Base-by-base conservation (phyloP, 768 basidiomycete genomes). In the Guyanaporus albipodus region DNA sequence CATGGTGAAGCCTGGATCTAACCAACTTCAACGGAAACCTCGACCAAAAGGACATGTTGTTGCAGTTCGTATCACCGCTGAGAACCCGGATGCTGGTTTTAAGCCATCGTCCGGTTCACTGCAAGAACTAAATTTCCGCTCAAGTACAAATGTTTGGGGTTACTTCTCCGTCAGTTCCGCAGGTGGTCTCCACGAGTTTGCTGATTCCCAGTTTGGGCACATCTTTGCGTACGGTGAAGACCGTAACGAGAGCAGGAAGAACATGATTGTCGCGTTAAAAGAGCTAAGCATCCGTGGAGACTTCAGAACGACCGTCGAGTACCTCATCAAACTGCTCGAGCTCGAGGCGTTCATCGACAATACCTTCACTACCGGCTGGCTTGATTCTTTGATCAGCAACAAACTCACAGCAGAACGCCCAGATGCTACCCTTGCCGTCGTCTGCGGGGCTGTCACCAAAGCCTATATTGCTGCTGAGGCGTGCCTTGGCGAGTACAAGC, bases 61-160 rank as follows among this genome's bases (percentile, higher is more conserved):
- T 56, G 96, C 96, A 33, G 96, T 97, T 56, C 94, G 96, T 61
- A 98, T 99, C 67, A 99, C 96, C 6, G 95, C 94, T 26, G 96
- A 99, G 71, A 99, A 99, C 67, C 96, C 96, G 21, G 96, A 99
- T 62, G 96, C 96, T 9, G 96, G 96, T 5, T 99, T 99, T 79
- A 99, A 99, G 70, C 96, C 96, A 1, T 98, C 96, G 2, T 94
- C 91, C 3, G 96, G 96, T 54, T 87, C 89, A 31, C 75, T 99
- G 14, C 96, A 98, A 67, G 96, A 98, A 64, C 89, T 99, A 57
- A 99, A 98, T 70, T 99, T 99, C 85, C 86, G 96, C 48, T 97
- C 94, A 22, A 96, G 89, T 69, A 97, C 92, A 36, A 99, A 99
- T 53, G 96, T 99, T 36, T 99, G 96, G 96, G 96, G 96, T 51